Conservation (phyloP, 768 basidiomycete species). For the Tulasnella sp. region DNA sequence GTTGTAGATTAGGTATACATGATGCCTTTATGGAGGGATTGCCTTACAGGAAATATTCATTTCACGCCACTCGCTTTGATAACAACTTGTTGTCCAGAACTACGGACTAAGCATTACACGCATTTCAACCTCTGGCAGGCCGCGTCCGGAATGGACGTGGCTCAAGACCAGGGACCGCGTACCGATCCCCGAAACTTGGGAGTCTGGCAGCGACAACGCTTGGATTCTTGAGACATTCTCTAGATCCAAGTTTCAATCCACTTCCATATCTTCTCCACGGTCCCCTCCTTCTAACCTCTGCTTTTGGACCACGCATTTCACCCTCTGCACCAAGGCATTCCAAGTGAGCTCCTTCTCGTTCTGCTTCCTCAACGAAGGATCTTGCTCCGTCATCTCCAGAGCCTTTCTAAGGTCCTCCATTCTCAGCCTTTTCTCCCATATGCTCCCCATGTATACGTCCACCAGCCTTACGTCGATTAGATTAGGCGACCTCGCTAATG, state of each 20-base stretch:
- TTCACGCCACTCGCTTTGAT: no score
- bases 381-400: constrained; percentile 29
- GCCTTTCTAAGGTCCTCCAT: constrained; percentile 49
- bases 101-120: no score
- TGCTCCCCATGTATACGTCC: constrained; percentile 54
- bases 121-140: no score
- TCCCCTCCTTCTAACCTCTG: constrained; percentile 23
- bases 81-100: no score
- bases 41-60: neutral
- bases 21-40: neutral
- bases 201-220: neutral
- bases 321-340: neutral
- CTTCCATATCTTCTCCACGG: constrained; percentile 19
- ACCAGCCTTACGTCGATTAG: constrained; percentile 36
- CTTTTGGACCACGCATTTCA: constrained; percentile 16
- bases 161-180: neutral
- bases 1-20: neutral
- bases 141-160: no score
- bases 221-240: neutral
- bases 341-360: constrained; percentile 8
- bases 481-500: constrained; percentile 38
- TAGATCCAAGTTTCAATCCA: neutral
- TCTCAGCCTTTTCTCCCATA: constrained; percentile 56
- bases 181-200: neutral
- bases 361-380: neutral